Evolutionary conservation across 208 protist genomes (phyloP).

Genomic region (Naegleria fowleri): DNA sequence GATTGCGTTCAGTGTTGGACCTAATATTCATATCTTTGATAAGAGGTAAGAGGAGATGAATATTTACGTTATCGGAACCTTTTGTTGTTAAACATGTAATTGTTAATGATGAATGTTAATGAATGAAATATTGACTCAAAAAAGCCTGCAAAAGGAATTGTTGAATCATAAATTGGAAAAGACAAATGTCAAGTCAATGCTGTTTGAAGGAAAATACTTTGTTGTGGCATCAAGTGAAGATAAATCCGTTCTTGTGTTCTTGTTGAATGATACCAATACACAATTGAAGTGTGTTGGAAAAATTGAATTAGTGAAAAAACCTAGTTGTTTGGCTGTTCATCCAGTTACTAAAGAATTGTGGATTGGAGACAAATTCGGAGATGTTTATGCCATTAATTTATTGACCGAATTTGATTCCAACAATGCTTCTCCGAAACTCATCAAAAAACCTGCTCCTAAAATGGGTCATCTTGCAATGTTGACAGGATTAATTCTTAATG

Average conservation of each 20-base stretch:
- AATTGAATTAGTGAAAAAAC: background rate
- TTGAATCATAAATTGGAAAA: background rate
- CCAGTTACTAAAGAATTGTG: background rate
- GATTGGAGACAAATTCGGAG: slow-evolving; percentile 10
- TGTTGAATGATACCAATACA: background rate
- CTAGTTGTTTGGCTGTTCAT: background rate
- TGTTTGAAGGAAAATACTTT: background rate
- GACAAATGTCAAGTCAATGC: background rate
- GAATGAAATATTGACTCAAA: too few relatives aligned
- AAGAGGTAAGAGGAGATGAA: background rate
- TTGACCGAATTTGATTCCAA: background rate
- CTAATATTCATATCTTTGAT: background rate
- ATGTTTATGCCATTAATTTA: background rate
- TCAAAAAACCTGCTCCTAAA: background rate
- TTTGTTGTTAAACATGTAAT: background rate
- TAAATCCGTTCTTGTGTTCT: background rate
- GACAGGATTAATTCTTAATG: background rate
- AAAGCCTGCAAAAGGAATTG: background rate
- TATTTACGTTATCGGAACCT: too few relatives aligned
- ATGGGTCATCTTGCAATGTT: background rate
- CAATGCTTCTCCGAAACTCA: background rate
- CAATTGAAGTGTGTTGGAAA: background rate
- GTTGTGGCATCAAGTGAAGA: background rate
- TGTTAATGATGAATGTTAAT: background rate
- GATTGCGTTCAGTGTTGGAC: background rate